Evolutionary conservation across 2,329 filamentous ascomycete species (phyloP), one percentile per base, ranked within the genome.

Genomic region (Ramularia collo-cygni): DNA sequence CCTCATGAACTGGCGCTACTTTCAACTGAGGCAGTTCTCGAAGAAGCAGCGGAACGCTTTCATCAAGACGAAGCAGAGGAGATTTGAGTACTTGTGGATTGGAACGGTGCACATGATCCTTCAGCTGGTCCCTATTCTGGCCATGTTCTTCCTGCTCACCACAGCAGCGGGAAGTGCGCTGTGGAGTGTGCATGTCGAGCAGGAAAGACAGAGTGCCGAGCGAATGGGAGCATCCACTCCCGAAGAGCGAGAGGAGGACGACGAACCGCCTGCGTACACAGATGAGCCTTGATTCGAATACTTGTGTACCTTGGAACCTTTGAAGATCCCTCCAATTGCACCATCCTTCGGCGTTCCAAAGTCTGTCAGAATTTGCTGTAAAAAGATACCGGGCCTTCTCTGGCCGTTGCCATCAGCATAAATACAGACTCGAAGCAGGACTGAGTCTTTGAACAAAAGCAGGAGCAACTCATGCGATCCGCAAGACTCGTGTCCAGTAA

Each of bases 101-200:
- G 92, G 92, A 12, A 86, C 84, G 1, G 73, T 92, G 3, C 85
- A 88, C 35, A 77, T 95, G 67, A 62, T 87, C 5, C 65, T 96
- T 18, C 86, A 95, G 65, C 74, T 96, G n/a, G 73, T 95, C 7
- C 92, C 92, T 1, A 74, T 90, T 9, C 64, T 95, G 35, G 93
- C 85, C n/a, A 93, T 98, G 73, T 80, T 96, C 59, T 95, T 96
- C 61, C 72, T 96, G 28, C 67, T 98, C 50, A 95, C 90, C 0
- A 88, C 85, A 3, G 83, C 89, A 1, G 78, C 80, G 14, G 92
- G 90, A 2, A 82, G 85, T 30, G 90, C 87, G 1, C 67, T 96
- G 26, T 96, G 90, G 89, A 85, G 80, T 2, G 81, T 81, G 2
- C 79, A 82, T 49, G 66, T 95, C 36, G 89, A 96, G 63, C 70